phyloP scores from a whole-genome alignment of 2,329 filamentous ascomycete genomes.

The Mycogone perniciosa region DNA sequence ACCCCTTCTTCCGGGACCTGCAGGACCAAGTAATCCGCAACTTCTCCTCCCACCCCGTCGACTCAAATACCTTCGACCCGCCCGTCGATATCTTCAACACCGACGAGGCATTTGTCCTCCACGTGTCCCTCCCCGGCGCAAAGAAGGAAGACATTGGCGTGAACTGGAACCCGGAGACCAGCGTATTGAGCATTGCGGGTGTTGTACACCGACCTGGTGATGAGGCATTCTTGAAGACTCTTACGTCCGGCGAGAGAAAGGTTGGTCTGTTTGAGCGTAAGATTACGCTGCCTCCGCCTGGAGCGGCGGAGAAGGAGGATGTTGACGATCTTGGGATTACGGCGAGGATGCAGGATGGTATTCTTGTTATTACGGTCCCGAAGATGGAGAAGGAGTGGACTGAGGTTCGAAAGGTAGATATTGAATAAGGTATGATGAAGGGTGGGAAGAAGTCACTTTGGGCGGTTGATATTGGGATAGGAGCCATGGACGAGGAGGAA shows the following conservation, averaged over 20 bases:
- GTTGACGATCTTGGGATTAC: slow-evolving; percentile 62
- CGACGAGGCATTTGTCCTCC: slow-evolving; percentile 57
- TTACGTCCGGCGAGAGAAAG: slow-evolving; percentile 60
- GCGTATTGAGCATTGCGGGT: slow-evolving; percentile 60
- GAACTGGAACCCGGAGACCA: slow-evolving; percentile 66
- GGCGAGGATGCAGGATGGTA: slow-evolving; percentile 72
- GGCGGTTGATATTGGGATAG: not conserved
- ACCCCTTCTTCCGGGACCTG: slow-evolving; percentile 38
- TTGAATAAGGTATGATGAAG: slow-evolving; percentile 21
- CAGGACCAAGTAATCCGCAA: slow-evolving; percentile 32
- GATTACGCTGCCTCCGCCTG: slow-evolving; percentile 51
- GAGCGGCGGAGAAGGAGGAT: slow-evolving; percentile 42
- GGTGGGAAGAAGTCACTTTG: not conserved
- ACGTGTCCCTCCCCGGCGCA: slow-evolving; percentile 71
- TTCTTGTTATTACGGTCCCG: slow-evolving; percentile 70
- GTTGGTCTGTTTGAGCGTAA: slow-evolving; percentile 70
- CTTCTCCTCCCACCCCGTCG: slow-evolving; percentile 9
- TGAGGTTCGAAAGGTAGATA: slow-evolving; percentile 54
- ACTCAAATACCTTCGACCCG: slow-evolving; percentile 47
- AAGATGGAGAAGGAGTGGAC: slow-evolving; percentile 64
- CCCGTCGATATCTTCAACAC: slow-evolving; percentile 74
- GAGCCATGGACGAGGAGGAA: too few relatives aligned
- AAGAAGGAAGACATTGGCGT: slow-evolving; percentile 73
- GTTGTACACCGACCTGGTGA: slow-evolving; percentile 67
- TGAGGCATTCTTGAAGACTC: slow-evolving; percentile 58